Percentiles rank a stretch among this genome's conserved stretches.
These are phyloP conservation scores for Crotalaria pallida DNA, from an alignment of 306 rosid species.

Conservation along the genomic window DNA sequence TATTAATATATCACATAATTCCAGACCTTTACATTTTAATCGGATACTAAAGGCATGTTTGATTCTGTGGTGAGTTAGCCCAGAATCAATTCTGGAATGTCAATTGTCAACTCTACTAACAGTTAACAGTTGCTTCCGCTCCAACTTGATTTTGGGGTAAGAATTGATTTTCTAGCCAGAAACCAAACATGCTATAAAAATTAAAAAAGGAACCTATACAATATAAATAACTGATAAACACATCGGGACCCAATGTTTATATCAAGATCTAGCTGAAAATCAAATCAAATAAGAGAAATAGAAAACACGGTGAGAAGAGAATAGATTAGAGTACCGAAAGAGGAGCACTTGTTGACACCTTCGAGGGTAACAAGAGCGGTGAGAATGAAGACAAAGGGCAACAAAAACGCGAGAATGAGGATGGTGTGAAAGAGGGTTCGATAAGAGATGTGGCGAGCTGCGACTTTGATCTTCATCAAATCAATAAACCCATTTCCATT, in stretches of 20 bases:
- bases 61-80: too few relatives aligned
- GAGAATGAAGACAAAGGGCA: constrained; percentile 97
- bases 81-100: too few relatives aligned
- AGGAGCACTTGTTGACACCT: constrained; percentile 99
- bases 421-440: constrained; percentile 98
- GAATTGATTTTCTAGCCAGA: too few relatives aligned
- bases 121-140: too few relatives aligned
- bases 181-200: background rate
- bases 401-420: constrained; percentile 87
- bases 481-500: constrained; percentile 91
- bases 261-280: constrained; percentile 39
- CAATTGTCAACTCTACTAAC: too few relatives aligned
- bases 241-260: background rate
- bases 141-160: too few relatives aligned
- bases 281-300: background rate
- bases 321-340: constrained; percentile 62
- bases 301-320: background rate
- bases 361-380: constrained; percentile 99
- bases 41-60: too few relatives aligned
- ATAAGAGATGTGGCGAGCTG: constrained; percentile 99
- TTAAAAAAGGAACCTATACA: background rate
- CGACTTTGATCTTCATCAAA: constrained; percentile 99
- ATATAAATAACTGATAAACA: background rate
- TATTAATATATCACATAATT: too few relatives aligned
- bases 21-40: too few relatives aligned